A percentile compares a stretch with the other conserved stretches of the same genome.
Conservation (phyloP, 1,284 basidiomycete species). For the Veloboletus limbatus region DNA sequence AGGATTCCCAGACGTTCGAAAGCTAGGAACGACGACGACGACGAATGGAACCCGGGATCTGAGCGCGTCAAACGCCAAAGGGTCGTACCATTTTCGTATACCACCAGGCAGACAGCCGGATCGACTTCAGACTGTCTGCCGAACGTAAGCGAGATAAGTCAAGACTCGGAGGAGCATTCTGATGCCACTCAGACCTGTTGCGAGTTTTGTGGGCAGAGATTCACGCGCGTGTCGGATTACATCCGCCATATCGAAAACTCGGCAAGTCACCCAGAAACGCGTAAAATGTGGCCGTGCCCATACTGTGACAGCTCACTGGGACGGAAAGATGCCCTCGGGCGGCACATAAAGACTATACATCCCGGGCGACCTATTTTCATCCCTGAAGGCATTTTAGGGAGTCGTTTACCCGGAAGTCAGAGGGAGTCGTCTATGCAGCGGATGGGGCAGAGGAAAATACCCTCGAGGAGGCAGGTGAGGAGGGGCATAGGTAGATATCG, state of each 20-base stretch:
- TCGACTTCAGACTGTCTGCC: neutral
- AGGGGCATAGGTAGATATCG: constrained; percentile 5
- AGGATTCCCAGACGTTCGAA: constrained; percentile 13
- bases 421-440: constrained; percentile 1
- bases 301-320: constrained; percentile 18
- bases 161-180: neutral
- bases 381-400: constrained; percentile 3
- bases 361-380: neutral
- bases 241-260: constrained; percentile 27
- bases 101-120: neutral
- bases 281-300: constrained; percentile 27
- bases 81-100: neutral
- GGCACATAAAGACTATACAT: constrained; percentile 24
- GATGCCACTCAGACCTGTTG: constrained; percentile 12
- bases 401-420: neutral
- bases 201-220: constrained; percentile 16
- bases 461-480: constrained; percentile 5
- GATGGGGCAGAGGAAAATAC: constrained; percentile 8
- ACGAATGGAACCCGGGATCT: constrained; percentile 24
- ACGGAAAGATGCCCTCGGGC: constrained; percentile 23
- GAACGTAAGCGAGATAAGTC: neutral
- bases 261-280: constrained; percentile 24
- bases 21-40: constrained; percentile 22
- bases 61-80: constrained; percentile 12
- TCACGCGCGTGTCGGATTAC: constrained; percentile 24